Conservation (phyloP, 148 eudicot species). For the Selenicereus undatus region DNA sequence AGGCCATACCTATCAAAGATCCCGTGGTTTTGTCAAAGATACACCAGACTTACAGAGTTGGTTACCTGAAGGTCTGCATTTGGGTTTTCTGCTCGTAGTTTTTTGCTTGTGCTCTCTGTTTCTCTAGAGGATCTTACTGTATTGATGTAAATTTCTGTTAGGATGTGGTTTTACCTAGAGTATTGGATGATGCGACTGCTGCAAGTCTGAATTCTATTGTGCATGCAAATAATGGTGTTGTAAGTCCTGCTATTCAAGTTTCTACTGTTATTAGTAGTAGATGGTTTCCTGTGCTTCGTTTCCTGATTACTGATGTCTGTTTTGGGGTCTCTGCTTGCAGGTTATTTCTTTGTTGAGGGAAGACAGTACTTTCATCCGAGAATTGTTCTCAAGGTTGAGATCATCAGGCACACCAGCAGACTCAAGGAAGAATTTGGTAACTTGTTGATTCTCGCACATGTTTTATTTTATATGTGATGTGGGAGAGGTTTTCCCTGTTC, state of each 20-base stretch:
- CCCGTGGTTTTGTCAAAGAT: constrained; percentile 78
- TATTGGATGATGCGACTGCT: constrained; percentile 67
- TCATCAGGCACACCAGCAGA: constrained; percentile 52
- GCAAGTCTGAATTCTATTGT: constrained; percentile 77
- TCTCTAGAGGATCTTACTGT: constrained; percentile 1
- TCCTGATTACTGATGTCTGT: constrained; percentile 11
- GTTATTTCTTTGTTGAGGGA: constrained; percentile 85
- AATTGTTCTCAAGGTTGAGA: constrained; percentile 71
- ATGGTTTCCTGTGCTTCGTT: constrained; percentile 1
- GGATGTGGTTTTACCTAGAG: constrained; percentile 86
- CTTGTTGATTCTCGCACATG: constrained; percentile 6
- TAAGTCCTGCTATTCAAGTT: constrained; percentile 33
- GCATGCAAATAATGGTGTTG: constrained; percentile 88
- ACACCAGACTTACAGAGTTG: constrained; percentile 87
- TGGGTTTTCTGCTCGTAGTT: constrained; percentile 2
- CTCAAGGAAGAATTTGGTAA: constrained; percentile 86
- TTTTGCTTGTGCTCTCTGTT: constrained; percentile 17
- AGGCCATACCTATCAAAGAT: constrained; percentile 95
- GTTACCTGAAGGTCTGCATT: constrained; percentile 70
- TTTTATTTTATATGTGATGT: not conserved
- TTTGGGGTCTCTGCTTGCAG: constrained; percentile 31
- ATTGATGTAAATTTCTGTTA: constrained; percentile 27
- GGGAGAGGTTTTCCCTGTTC: not conserved
- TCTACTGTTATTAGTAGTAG: no score
- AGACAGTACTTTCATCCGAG: constrained; percentile 74